These are phyloP conservation scores for Hypoxylon sp. DNA, from an alignment of 2,329 filamentous ascomycete species.

Conservation along the genomic window DNA sequence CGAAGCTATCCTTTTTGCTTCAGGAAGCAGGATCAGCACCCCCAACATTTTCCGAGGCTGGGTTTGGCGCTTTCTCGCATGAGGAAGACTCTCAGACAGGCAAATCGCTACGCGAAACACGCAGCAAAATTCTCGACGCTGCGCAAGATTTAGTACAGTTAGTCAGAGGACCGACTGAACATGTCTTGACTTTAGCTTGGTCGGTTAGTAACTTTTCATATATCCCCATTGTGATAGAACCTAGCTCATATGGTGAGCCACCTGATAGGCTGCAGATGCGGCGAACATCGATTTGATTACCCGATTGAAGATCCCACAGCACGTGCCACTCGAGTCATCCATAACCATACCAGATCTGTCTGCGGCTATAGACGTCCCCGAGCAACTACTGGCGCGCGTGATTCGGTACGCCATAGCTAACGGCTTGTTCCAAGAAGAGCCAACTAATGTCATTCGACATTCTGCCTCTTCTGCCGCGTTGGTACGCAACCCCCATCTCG, in stretches of 20 bases:
- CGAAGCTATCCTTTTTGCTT: constrained; percentile 26
- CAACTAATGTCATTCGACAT: constrained; percentile 19
- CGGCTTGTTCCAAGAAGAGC: constrained; percentile 22
- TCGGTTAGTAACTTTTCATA: constrained; percentile 27
- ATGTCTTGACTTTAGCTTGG: constrained; percentile 33
- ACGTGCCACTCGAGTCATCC: constrained; percentile 25
- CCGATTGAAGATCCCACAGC: constrained; percentile 22
- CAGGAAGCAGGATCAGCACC: constrained; percentile 22
- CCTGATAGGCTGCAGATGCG: constrained; percentile 28
- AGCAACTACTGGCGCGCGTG: constrained; percentile 11
- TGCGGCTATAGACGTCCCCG: constrained; percentile 6
- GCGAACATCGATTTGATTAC: constrained; percentile 30
- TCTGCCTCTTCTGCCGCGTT: constrained; percentile 24
- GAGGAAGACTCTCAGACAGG: constrained; percentile 26
- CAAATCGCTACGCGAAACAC: constrained; percentile 25
- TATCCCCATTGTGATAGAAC: neutral
- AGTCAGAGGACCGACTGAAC: constrained; percentile 34
- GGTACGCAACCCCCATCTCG: constrained; percentile 13
- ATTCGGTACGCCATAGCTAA: constrained; percentile 29
- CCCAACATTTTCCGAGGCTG: constrained; percentile 28
- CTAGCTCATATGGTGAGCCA: neutral
- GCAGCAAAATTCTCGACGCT: constrained; percentile 31
- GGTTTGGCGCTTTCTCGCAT: constrained; percentile 24
- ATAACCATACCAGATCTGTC: constrained; percentile 20
- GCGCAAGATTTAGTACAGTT: constrained; percentile 34